Conservation (phyloP, 192 early-diverging fungal genomes). For the Coemansia sp. region DNA sequence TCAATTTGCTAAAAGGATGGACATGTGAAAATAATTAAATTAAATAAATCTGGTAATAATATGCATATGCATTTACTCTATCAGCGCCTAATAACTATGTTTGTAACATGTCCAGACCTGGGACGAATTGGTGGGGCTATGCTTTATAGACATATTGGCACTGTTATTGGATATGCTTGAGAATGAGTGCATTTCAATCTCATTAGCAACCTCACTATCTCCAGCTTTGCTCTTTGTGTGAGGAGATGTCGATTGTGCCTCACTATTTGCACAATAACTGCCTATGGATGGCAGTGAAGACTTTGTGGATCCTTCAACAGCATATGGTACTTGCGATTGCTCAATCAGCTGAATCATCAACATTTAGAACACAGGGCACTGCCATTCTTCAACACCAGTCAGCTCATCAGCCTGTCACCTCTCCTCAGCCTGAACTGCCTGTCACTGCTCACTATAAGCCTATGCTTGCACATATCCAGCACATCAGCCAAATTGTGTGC, state of each 20-base stretch:
- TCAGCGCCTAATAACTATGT: too few relatives aligned
- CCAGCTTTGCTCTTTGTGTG: not conserved
- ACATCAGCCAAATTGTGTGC: not conserved
- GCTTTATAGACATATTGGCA: not conserved
- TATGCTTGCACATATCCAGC: not conserved
- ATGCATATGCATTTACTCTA: too few relatives aligned
- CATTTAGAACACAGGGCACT: conserved; percentile 54
- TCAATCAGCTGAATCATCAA: conserved; percentile 35
- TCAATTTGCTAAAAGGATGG: too few relatives aligned
- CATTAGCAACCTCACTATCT: not conserved
- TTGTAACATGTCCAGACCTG: not conserved
- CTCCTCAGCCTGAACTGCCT: conserved; percentile 27
- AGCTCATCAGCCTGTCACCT: conserved; percentile 27
- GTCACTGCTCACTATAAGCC: conserved; percentile 19
- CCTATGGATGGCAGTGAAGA: too few relatives aligned
- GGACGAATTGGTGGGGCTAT: not conserved
- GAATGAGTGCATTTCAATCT: too few relatives aligned
- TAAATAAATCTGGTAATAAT: too few relatives aligned
- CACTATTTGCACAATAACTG: too few relatives aligned
- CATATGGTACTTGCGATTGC: conserved; percentile 18
- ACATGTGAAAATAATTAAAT: too few relatives aligned
- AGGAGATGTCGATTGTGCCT: too few relatives aligned
- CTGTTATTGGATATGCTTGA: not conserved
- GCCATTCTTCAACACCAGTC: conserved; percentile 36
- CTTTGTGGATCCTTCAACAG: conserved; percentile 1